These are phyloP conservation scores for Dictyostelium capitatum DNA, from an alignment of 78 protist species.

Conservation along the genomic window DNA sequence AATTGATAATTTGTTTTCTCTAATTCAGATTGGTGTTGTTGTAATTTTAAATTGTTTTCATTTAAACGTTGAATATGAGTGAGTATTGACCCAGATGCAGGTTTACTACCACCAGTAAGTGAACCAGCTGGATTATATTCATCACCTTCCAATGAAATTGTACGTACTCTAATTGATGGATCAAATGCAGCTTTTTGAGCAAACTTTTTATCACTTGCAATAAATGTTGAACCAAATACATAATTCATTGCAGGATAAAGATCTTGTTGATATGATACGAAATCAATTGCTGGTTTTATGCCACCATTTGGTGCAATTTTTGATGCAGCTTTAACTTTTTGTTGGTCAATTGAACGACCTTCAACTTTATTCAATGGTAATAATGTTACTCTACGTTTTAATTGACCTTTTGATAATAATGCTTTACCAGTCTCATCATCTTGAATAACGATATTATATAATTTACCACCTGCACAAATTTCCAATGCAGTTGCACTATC, in stretches of 20 bases:
- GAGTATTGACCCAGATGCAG: constrained; percentile 49
- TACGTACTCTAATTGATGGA: constrained; percentile 30
- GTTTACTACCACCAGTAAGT: constrained; percentile 94
- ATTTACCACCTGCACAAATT: constrained; percentile 94
- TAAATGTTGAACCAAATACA: constrained; percentile 97
- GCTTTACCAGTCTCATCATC: constrained; percentile 89
- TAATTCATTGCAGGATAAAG: constrained; percentile 94
- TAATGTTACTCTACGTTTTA: constrained; percentile 94
- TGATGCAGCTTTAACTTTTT: constrained; percentile 36
- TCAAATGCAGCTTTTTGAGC: constrained; percentile 91
- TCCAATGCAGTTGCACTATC: constrained; percentile 92
- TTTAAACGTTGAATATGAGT: constrained; percentile 62
- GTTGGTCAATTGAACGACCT: constrained; percentile 30
- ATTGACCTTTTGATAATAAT: constrained; percentile 91
- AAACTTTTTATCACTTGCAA: constrained; percentile 84
- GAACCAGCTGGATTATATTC: constrained; percentile 98
- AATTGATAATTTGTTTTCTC: constrained; percentile 21
- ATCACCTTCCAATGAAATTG: constrained; percentile 99
- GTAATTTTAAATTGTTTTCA: constrained; percentile 16
- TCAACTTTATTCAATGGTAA: constrained; percentile 97
- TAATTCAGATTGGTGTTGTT: constrained; percentile 28
- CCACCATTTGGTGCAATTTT: constrained; percentile 72
- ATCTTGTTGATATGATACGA: constrained; percentile 87
- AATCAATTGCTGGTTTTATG: constrained; percentile 84
- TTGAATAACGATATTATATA: constrained; percentile 97